Base-by-base conservation (phyloP, 805 yeast genomes). In the Metschnikowia continentalis region DNA sequence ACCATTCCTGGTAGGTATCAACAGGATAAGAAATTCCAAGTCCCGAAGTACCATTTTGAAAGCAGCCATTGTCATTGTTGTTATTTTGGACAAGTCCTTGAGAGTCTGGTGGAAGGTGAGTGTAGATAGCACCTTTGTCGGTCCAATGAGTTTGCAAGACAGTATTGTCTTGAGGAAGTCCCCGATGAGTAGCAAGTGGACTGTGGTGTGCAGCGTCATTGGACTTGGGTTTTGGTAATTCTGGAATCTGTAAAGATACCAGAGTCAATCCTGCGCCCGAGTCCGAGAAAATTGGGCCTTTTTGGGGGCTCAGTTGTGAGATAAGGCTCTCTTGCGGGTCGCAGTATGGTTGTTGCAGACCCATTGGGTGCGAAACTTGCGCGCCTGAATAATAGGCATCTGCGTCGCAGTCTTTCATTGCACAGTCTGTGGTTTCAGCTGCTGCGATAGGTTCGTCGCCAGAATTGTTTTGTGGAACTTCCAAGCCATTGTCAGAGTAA, bases 371-470 rank as follows among this genome's bases (percentile, higher is more conserved):
- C 46, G 22, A 42, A 42, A 15, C 14, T 30, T 20, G 46, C 37
- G 46, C 46, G 46, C 38, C 32, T 8, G 11, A 20, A 20, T 11
- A 20, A n/a, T 17, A 17, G 19, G 38, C 38, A 5, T 22, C 38
- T 15, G 35, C 35, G 37, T 42, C 46, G 32, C 46, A 42, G 46
- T 42, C 43, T 26, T 26, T 15, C 46, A 42, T 32, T 22, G 20
- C 46, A 42, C 17, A 33, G 14, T 42, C 46, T 6, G 38, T 20
- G 30, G 10, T 6, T n/a, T 33, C 46, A 11, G 32, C 46, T 20
- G 32, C 38, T n/a, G 11, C n/a, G n/a, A n/a, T n/a, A 7, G 22
- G 32, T 20, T 6, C 38, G 2, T 42, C 37, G 13, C n/a, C 20
- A 2, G 20, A 30, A 14, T 14, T 11, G 1, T 11, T 40, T 26